Conservation (phyloP, 2,329 filamentous ascomycete genomes). For the Cercospora nicotianae region DNA sequence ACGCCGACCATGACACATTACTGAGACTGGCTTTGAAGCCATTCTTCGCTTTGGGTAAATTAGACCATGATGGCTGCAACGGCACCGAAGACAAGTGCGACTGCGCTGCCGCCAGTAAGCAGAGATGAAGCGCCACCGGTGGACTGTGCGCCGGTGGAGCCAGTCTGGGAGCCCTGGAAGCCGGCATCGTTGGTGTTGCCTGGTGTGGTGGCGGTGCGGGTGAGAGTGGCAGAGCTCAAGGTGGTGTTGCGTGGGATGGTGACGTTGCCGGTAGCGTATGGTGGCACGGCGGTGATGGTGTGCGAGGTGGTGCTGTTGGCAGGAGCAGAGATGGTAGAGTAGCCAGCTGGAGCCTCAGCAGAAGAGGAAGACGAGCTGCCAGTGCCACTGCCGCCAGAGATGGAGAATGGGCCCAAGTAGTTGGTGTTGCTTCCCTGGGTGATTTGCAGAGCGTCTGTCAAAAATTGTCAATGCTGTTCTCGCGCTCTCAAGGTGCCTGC, state of each 20-base stretch:
- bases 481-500: too few relatives aligned
- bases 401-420: constrained; percentile 56
- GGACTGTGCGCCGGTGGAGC: constrained; percentile 11
- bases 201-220: constrained; percentile 17
- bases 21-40: not conserved
- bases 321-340: constrained; percentile 17
- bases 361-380: constrained; percentile 35
- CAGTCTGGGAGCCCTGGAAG: constrained; percentile 22
- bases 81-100: constrained; percentile 45
- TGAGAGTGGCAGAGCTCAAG: constrained; percentile 30
- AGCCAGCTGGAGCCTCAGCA: constrained; percentile 33
- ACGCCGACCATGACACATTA: constrained; percentile 4
- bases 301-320: constrained; percentile 10
- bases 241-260: constrained; percentile 34
- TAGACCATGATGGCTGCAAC: constrained; percentile 40
- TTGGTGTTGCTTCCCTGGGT: constrained; percentile 54
- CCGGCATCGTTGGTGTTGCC: constrained; percentile 17
- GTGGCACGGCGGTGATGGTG: constrained; percentile 23
- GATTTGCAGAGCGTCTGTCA: constrained; percentile 54
- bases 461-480: too few relatives aligned
- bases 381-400: constrained; percentile 40
- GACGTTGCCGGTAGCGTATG: constrained; percentile 28
- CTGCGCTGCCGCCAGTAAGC: constrained; percentile 37
- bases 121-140: constrained; percentile 24
- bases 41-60: not conserved